phyloP scores from a whole-genome alignment of 2,329 filamentous ascomycete genomes.

The Didymella exigua region DNA sequence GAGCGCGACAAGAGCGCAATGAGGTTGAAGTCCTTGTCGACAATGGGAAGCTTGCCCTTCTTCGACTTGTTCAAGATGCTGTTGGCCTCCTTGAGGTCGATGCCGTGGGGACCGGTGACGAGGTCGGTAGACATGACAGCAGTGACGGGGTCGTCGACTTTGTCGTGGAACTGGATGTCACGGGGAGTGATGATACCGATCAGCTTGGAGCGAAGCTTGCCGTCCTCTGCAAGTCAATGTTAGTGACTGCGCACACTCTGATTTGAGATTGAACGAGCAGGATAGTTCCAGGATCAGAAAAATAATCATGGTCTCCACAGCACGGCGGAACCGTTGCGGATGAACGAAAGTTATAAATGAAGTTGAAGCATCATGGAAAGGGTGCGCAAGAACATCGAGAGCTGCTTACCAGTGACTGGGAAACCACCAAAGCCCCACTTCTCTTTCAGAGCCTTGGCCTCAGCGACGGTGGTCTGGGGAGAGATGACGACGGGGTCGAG shows the following conservation, averaged over 20 bases:
- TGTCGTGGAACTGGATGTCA: constrained; percentile 94
- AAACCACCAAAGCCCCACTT: constrained; percentile 99
- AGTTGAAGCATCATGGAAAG: constrained; percentile 75
- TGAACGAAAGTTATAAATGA: constrained; percentile 99
- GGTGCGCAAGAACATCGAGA: constrained; percentile 19
- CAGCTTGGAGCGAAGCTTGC: constrained; percentile 92
- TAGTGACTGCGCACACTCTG: constrained; percentile 21
- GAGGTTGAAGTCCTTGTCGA: constrained; percentile 81
- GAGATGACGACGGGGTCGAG: constrained; percentile 91
- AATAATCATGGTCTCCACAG: constrained; percentile 71
- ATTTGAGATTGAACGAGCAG: constrained; percentile 4
- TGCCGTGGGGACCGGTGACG: constrained; percentile 82
- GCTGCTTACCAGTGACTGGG: constrained; percentile 88
- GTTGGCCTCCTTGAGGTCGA: constrained; percentile 87
- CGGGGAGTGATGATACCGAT: constrained; percentile 97
- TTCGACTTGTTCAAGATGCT: constrained; percentile 91
- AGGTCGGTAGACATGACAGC: constrained; percentile 96
- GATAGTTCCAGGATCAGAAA: constrained; percentile 53
- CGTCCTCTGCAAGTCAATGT: constrained; percentile 69
- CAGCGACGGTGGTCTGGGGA: constrained; percentile 83
- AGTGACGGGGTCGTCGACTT: constrained; percentile 73
- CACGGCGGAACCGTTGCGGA: constrained; percentile 89
- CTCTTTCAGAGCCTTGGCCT: constrained; percentile 91
- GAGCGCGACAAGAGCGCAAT: constrained; percentile 61
- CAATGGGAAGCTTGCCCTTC: constrained; percentile 97